These are phyloP conservation scores for Babesia ovata DNA, from an alignment of 169 alveolate species.

Conservation along the genomic window DNA sequence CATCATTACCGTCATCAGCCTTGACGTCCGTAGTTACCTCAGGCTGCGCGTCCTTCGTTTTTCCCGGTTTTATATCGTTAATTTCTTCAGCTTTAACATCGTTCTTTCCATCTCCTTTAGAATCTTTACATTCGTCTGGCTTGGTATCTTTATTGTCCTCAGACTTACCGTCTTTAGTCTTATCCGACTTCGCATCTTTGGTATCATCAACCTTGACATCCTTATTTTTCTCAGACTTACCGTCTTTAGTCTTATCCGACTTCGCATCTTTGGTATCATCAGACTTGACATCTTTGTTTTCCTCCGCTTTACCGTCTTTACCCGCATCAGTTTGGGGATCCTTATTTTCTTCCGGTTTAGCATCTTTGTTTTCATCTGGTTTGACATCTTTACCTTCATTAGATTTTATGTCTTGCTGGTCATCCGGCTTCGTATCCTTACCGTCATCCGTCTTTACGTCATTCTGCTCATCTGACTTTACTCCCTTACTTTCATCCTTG, in stretches of 20 bases:
- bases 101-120: slow-evolving; percentile 11
- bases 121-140: slow-evolving; percentile 17
- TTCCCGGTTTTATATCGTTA: no score
- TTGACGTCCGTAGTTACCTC: no score
- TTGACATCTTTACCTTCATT: no score
- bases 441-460: no score
- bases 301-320: background rate
- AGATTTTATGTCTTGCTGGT: background rate
- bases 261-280: slow-evolving; percentile 8
- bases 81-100: background rate
- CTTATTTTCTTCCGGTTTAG: background rate
- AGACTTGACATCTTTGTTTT: background rate
- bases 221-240: background rate
- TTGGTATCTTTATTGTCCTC: background rate
- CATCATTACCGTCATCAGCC: no score
- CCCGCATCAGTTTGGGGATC: background rate
- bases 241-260: slow-evolving; percentile 13
- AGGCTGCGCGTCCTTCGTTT: no score
- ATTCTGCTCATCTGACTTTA: no score
- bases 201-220: slow-evolving; percentile 7
- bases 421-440: no score
- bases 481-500: no score
- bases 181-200: background rate
- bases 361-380: background rate
- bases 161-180: background rate